phyloP scores from a whole-genome alignment of 345 rosid species.

The Eucalyptus erythrocorys region DNA sequence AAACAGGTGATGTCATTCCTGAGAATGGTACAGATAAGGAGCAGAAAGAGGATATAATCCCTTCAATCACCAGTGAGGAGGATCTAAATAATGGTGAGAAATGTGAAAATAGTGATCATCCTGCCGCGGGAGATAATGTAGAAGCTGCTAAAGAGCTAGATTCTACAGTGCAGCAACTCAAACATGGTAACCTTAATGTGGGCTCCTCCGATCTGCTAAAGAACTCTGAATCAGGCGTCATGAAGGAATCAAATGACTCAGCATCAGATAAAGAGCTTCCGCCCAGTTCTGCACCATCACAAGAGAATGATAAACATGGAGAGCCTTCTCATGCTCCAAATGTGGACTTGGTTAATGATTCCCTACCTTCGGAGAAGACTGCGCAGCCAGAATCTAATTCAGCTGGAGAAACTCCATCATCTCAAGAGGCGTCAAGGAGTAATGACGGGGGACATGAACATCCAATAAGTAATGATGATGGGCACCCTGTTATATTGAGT shows the following conservation, averaged over 20 bases:
- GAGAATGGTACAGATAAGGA: constrained; percentile 27
- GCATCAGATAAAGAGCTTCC: constrained; percentile 12
- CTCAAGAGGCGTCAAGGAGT: not conserved
- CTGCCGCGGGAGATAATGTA: constrained; percentile 21
- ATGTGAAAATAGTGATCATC: constrained; percentile 19
- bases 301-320: constrained; percentile 18
- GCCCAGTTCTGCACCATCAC: not conserved
- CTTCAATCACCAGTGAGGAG: constrained; percentile 12
- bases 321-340: constrained; percentile 12
- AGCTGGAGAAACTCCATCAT: constrained; percentile 1
- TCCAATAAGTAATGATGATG: not conserved
- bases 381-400: not conserved
- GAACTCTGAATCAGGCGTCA: not conserved
- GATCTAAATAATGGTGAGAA: constrained; percentile 10
- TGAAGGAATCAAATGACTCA: not conserved
- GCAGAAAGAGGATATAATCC: constrained; percentile 13
- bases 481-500: not conserved
- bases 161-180: not conserved
- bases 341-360: constrained; percentile 21
- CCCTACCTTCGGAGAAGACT: constrained; percentile 6
- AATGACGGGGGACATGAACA: not conserved
- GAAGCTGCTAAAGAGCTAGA: not conserved
- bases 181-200: constrained; percentile 20
- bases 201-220: constrained; percentile 13
- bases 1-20: not conserved